Evolutionary conservation across 805 yeast species (phyloP), one percentile per base, ranked within the genome.

Genomic region (Sungouiozyma intestinalis): DNA sequence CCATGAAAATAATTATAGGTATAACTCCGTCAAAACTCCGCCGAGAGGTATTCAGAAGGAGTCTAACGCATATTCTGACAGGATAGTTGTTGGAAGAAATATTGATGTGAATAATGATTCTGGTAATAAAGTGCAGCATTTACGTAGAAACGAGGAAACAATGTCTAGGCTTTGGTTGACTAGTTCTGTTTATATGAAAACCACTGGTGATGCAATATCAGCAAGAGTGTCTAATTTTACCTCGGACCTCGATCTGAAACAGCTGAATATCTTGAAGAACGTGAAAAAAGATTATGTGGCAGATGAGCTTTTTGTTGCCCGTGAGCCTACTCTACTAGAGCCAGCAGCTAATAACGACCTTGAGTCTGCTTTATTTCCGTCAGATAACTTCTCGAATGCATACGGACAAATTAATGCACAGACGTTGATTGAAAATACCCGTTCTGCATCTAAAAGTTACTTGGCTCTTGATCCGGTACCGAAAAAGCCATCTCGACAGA

Each of bases 221-320:
- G 41, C 33, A 16, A 16, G 38, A 24, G 40, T 41, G 13, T 40
- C 50, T 1, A 46, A 45, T 8, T 46, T 51, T 20, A 51, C 58
- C 1, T 53, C 63, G 1, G 53, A 54, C 3, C 45, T 51, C 6
- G 56, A 55, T 24, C 36, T 60, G 29, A 61, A 59, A 42, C 52
- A 54, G 36, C 35, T 55, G 6, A 55, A 56, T 32, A 48, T 56
- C 1, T 47, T 55, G 2, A 49, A 57, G 14, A 45, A 52, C 15
- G 51, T 53, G 14, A 47, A 46, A 8, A 50, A 55, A 37, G 44
- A 42, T 16, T 45, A 45, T 35, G 39, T 43, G 1, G 40, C 39
- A 16, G 45, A 46, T 9, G 39, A 36, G n/a, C 14, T 40, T 33
- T 38, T 43, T 1, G 43, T 37, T 17, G 44, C 44, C 7, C 24